Conservation (phyloP, 306 rosid species). For the Sicyos baderoa region DNA sequence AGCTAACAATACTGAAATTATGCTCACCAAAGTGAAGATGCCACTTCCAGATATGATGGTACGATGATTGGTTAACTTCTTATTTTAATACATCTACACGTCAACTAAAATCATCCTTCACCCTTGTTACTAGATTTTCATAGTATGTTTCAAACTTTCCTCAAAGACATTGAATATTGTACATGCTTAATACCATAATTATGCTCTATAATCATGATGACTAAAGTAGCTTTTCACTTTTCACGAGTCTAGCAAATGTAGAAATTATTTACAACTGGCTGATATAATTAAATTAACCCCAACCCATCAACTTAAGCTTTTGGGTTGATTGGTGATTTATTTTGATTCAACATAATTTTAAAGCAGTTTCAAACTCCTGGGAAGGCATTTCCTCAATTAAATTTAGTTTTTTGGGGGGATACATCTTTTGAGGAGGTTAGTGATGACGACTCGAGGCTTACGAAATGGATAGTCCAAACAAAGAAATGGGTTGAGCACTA, state of each 20-base stretch:
- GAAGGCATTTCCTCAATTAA: too few relatives aligned
- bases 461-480: too few relatives aligned
- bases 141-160: background rate
- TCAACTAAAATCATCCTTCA: background rate
- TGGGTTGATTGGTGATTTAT: too few relatives aligned
- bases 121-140: background rate
- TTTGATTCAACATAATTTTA: too few relatives aligned
- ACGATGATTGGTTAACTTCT: conserved; percentile 31
- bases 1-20: conserved; percentile 94
- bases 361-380: too few relatives aligned
- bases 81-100: background rate
- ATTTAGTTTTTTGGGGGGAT: too few relatives aligned
- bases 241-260: background rate
- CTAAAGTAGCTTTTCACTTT: background rate
- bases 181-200: background rate
- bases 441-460: too few relatives aligned
- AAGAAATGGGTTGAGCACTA: too few relatives aligned
- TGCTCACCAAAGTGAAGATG: conserved; percentile 99
- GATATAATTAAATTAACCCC: background rate
- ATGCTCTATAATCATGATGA: background rate
- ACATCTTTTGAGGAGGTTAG: too few relatives aligned
- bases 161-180: background rate
- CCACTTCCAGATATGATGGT: conserved; percentile 99
- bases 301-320: too few relatives aligned
- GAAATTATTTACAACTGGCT: background rate